phyloP scores from a whole-genome alignment of 495 filamentous ascomycete species.

The Aspergillus ostianus region DNA sequence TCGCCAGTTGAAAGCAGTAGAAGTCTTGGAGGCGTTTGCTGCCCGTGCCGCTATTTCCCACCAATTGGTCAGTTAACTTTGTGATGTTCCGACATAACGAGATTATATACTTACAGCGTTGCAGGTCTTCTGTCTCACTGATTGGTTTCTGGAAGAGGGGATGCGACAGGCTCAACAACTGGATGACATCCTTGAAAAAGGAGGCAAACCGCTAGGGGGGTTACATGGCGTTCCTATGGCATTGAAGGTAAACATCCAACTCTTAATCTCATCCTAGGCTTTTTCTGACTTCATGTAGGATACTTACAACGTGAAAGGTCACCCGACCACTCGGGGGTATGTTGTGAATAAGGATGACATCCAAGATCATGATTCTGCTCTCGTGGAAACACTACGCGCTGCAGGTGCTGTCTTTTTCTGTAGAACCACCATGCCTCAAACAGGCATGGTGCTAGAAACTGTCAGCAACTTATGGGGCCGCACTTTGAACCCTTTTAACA shows the following conservation, averaged over 20 bases:
- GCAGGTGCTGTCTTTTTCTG: slow-evolving; percentile 52
- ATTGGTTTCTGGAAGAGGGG: slow-evolving; percentile 34
- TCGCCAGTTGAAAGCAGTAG: slow-evolving; percentile 21
- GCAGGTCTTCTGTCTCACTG: too few relatives aligned
- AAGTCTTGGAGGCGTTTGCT: slow-evolving; percentile 42
- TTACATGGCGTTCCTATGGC: slow-evolving; percentile 44
- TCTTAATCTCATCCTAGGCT: too few relatives aligned
- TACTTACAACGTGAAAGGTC: neutral
- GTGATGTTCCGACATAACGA: neutral
- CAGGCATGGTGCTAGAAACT: slow-evolving; percentile 52
- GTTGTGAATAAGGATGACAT: neutral
- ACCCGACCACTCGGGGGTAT: neutral
- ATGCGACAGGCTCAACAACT: slow-evolving; percentile 29
- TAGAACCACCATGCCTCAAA: slow-evolving; percentile 58
- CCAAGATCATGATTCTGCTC: neutral
- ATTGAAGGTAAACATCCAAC: slow-evolving; percentile 40
- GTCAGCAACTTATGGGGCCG: slow-evolving; percentile 55
- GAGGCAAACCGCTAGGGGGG: slow-evolving; percentile 31
- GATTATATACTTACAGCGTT: too few relatives aligned
- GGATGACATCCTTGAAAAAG: slow-evolving; percentile 26
- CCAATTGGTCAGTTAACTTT: slow-evolving; percentile 39
- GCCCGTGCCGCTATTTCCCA: slow-evolving; percentile 44
- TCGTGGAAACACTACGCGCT: slow-evolving; percentile 16
- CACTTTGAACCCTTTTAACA: slow-evolving; percentile 53
- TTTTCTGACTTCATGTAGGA: too few relatives aligned